A percentile compares a stretch with the other conserved stretches of the same genome.
Evolutionary conservation across 805 yeast genomes (phyloP).

Genomic region (Yarrowia sp.): DNA sequence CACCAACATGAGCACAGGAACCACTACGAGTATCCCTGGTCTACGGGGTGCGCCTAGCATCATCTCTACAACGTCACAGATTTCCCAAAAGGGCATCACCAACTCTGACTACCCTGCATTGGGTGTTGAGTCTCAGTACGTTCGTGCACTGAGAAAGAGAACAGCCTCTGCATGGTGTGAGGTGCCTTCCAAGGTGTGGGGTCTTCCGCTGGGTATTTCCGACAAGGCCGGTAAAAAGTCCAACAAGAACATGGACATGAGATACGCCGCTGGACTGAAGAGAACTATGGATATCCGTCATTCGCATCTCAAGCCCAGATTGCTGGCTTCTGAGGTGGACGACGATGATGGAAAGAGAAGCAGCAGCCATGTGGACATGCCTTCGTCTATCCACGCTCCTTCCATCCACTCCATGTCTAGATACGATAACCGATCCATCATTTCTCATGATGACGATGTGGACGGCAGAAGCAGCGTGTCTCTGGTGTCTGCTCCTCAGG

Average conservation of each 20-base stretch:
- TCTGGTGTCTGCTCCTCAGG: constrained; percentile 11
- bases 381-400: constrained; percentile 6
- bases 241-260: constrained; percentile 34
- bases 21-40: constrained; percentile 35
- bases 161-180: constrained; percentile 38
- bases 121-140: constrained; percentile 33
- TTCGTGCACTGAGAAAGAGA: constrained; percentile 34
- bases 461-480: background rate
- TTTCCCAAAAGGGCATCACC: background rate
- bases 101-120: constrained; percentile 11
- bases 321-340: constrained; percentile 48
- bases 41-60: background rate
- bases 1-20: constrained; percentile 28
- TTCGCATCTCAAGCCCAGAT: constrained; percentile 51
- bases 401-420: constrained; percentile 18
- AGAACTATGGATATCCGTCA: constrained; percentile 42
- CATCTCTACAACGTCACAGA: constrained; percentile 10
- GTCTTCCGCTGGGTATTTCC: constrained; percentile 36
- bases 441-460: constrained; percentile 15
- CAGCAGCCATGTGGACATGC: constrained; percentile 2
- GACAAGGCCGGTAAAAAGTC: constrained; percentile 24
- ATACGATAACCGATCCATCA: background rate
- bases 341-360: constrained; percentile 20
- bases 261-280: constrained; percentile 29
- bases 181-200: constrained; percentile 35